Evolutionary conservation across 768 basidiomycete species (phyloP).

Genomic region (Boletales sp.): DNA sequence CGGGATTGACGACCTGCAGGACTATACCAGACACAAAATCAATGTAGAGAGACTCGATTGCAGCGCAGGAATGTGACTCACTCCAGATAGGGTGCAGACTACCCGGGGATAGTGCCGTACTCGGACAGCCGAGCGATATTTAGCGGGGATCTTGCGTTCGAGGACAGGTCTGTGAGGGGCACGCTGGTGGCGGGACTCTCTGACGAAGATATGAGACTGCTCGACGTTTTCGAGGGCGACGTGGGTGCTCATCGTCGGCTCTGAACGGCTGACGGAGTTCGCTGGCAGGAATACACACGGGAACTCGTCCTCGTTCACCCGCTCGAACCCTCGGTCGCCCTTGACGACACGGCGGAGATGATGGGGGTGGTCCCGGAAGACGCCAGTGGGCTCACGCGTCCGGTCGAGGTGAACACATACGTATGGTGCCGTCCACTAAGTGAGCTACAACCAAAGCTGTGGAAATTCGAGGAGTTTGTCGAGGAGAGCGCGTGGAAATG

Average conservation of each 20-base stretch:
- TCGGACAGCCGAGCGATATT: constrained; percentile 46
- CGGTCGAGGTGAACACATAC: constrained; percentile 66
- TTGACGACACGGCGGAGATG: constrained; percentile 19
- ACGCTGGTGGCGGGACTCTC: constrained; percentile 75
- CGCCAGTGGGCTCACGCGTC: constrained; percentile 28
- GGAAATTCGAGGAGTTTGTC: constrained; percentile 84
- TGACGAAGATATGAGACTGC: constrained; percentile 51
- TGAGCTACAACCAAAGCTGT: constrained; percentile 55
- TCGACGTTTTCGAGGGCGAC: constrained; percentile 82
- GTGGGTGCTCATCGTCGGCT: constrained; percentile 38
- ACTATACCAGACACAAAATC: constrained; percentile 79
- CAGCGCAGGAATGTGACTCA: not conserved
- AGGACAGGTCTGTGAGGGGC: constrained; percentile 74
- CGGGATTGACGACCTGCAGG: constrained; percentile 35
- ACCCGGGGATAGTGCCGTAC: constrained; percentile 77
- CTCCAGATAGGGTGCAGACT: constrained; percentile 56
- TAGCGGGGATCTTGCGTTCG: constrained; percentile 44
- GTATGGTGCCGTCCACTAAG: constrained; percentile 50
- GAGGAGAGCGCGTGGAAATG: constrained; percentile 74
- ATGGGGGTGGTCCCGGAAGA: constrained; percentile 37
- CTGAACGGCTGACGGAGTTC: not conserved
- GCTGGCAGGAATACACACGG: constrained; percentile 67
- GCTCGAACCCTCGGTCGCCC: constrained; percentile 40
- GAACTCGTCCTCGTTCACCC: constrained; percentile 52
- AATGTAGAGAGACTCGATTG: constrained; percentile 38